Evolutionary conservation across 2,329 filamentous ascomycete species (phyloP).

Genomic region (Penicillium psychrosexuale): DNA sequence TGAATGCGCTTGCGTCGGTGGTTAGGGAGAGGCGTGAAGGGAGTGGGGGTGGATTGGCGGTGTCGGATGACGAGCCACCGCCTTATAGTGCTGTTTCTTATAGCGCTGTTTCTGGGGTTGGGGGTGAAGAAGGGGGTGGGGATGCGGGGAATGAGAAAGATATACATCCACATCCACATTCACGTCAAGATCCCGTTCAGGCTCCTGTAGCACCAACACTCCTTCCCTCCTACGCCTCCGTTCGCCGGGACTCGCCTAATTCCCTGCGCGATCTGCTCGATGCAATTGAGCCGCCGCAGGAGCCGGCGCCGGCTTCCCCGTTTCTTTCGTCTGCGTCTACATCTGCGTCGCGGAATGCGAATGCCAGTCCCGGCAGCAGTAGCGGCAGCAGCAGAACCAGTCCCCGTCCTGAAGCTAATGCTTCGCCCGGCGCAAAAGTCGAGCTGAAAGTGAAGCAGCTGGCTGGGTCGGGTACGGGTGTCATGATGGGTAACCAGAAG

Average conservation of each 20-base stretch:
- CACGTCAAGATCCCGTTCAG: background rate
- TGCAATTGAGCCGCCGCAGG: conserved; percentile 20
- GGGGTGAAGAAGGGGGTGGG: background rate
- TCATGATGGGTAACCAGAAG: conserved; percentile 20
- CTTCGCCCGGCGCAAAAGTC: background rate
- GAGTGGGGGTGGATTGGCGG: background rate
- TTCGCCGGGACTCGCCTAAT: conserved; percentile 14
- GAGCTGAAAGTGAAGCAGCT: conserved; percentile 18
- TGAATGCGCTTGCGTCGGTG: conserved; percentile 19
- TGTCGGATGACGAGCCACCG: conserved; percentile 4
- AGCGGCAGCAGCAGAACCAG: background rate
- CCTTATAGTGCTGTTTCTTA: conserved; percentile 15
- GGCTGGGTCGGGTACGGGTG: conserved; percentile 7
- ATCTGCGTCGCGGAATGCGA: background rate
- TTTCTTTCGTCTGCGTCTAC: conserved; percentile 3
- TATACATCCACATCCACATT: background rate
- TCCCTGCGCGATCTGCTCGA: conserved; percentile 21
- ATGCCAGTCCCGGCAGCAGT: background rate
- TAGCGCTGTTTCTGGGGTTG: background rate
- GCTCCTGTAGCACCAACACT: background rate
- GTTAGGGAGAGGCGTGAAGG: background rate
- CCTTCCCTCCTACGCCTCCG: conserved; percentile 18
- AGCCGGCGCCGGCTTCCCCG: conserved; percentile 18
- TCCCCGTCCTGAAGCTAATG: background rate
- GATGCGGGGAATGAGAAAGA: background rate